A percentile compares a stretch with the other conserved stretches of the same genome.
phyloP scores from a whole-genome alignment of 805 yeast genomes.

The Lachancea sp. region DNA sequence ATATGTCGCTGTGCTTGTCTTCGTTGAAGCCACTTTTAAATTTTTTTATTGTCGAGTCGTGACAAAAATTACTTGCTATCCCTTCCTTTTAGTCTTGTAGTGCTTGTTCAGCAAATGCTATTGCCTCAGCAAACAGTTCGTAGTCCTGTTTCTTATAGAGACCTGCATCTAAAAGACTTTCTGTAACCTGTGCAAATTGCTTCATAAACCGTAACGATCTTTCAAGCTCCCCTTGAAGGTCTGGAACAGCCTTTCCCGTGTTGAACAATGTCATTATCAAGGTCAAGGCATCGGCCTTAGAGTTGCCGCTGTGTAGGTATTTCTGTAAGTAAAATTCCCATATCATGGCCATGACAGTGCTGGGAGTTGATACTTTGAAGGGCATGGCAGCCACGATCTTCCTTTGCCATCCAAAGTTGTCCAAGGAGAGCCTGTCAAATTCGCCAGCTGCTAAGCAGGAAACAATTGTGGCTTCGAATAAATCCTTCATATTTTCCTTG shows the following conservation, averaged over 20 bases:
- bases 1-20: too few species aligned
- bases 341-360: slow-evolving; percentile 49
- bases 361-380: slow-evolving; percentile 50
- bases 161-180: slow-evolving; percentile 15
- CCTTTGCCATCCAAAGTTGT: slow-evolving; percentile 50
- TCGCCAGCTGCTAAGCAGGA: slow-evolving; percentile 52
- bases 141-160: slow-evolving; percentile 22
- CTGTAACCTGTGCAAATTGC: slow-evolving; percentile 17
- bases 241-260: slow-evolving; percentile 26
- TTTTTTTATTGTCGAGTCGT: neutral
- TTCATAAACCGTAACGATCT: slow-evolving; percentile 19
- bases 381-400: slow-evolving; percentile 52
- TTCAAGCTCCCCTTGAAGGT: slow-evolving; percentile 26
- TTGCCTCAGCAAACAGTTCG: slow-evolving; percentile 19
- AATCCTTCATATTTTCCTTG: slow-evolving; percentile 43
- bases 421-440: slow-evolving; percentile 45
- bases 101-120: slow-evolving; percentile 5
- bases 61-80: too few species aligned
- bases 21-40: too few species aligned
- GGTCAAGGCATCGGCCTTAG: slow-evolving; percentile 28
- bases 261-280: slow-evolving; percentile 27
- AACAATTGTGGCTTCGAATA: slow-evolving; percentile 47
- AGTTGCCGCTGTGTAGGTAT: slow-evolving; percentile 31
- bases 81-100: too few species aligned
- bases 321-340: slow-evolving; percentile 33